These are phyloP conservation scores for Esteya vermicola DNA, from an alignment of 2,329 filamentous ascomycete genomes.

Conservation along the genomic window DNA sequence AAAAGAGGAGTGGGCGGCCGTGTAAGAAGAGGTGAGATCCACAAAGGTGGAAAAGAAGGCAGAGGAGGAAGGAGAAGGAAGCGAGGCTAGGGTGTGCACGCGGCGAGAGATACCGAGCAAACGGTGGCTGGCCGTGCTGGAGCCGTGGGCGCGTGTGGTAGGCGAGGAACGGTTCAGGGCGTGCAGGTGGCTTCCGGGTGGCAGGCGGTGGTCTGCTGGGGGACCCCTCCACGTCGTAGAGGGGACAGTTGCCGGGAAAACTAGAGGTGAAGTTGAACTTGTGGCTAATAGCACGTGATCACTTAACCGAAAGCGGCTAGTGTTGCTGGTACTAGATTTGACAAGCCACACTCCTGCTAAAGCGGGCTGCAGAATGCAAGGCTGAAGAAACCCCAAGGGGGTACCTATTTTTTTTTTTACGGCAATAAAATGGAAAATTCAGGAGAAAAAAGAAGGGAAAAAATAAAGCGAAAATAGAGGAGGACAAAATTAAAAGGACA, in stretches of 20 bases:
- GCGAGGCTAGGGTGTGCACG: not conserved
- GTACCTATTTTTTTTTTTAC: not conserved
- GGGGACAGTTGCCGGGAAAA: conserved; percentile 10
- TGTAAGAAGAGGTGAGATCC: not conserved
- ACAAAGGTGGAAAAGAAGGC: conserved; percentile 5
- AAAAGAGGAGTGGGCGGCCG: not conserved
- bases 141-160: not conserved
- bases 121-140: not conserved
- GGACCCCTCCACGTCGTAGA: conserved; percentile 4
- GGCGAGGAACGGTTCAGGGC: not conserved
- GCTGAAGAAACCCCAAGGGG: conserved; percentile 8
- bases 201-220: conserved; percentile 4
- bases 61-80: not conserved
- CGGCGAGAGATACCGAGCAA: not conserved
- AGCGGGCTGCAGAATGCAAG: conserved; percentile 10
- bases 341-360: conserved; percentile 3
- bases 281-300: conserved; percentile 7
- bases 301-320: conserved; percentile 1
- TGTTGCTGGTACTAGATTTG: conserved; percentile 1
- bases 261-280: conserved; percentile 11
- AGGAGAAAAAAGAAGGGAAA: not conserved
- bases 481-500: too few species aligned
- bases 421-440: too few species aligned
- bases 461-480: not conserved
- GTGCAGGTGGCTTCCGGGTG: not conserved